phyloP scores from a whole-genome alignment of 1,284 basidiomycete genomes.

The Malassezia caprae region DNA sequence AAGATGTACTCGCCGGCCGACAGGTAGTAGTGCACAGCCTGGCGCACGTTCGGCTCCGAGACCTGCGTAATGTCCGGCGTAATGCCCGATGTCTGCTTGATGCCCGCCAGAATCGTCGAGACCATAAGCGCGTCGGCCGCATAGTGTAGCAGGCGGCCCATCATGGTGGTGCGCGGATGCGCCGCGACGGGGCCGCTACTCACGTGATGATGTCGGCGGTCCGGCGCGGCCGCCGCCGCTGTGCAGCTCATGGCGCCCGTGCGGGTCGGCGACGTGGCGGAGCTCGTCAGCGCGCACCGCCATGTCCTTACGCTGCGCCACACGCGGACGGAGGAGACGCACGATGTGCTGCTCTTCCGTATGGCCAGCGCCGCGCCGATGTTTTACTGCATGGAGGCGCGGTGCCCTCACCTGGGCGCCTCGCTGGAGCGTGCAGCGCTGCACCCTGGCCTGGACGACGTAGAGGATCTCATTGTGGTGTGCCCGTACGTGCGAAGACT shows the following conservation, averaged over 20 bases:
- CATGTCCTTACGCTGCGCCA: conserved; percentile 38
- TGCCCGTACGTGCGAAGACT: conserved; percentile 9
- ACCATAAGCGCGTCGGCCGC: conserved; percentile 72
- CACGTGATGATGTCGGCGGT: not conserved
- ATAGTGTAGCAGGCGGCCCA: conserved; percentile 71
- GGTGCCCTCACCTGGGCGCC: conserved; percentile 72
- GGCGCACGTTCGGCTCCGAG: conserved; percentile 60
- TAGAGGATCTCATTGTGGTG: conserved; percentile 51
- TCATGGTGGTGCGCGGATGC: conserved; percentile 22
- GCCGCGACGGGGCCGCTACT: not conserved
- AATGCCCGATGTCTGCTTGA: conserved; percentile 60
- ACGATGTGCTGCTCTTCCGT: conserved; percentile 33
- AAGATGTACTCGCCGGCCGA: conserved; percentile 79
- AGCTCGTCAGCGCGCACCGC: conserved; percentile 24
- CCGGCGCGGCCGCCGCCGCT: not conserved
- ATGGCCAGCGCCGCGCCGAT: not conserved
- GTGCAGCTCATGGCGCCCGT: conserved; percentile 1
- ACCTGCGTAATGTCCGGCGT: conserved; percentile 30
- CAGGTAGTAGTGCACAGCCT: conserved; percentile 69
- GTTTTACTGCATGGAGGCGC: conserved; percentile 69
- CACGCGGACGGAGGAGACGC: conserved; percentile 24
- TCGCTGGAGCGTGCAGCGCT: conserved; percentile 66
- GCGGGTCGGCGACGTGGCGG: conserved; percentile 7
- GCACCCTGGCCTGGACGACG: conserved; percentile 53
- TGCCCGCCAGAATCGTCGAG: conserved; percentile 79